Percentiles rank a stretch among this genome's conserved stretches.
Conservation (phyloP, 2,329 filamentous ascomycete genomes). For the Botrytis elliptica region DNA sequence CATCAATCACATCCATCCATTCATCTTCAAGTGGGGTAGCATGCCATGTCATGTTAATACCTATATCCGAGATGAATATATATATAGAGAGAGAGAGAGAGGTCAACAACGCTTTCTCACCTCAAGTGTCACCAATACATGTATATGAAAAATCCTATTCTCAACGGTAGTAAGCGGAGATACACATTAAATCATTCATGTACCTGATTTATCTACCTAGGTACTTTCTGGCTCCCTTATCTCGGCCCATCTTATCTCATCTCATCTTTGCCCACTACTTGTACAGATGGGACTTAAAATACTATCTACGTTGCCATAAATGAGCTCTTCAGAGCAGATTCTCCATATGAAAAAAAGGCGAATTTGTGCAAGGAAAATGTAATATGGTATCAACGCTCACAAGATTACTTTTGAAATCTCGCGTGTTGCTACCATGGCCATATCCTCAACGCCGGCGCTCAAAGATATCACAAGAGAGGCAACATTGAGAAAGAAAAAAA, state of each 20-base stretch:
- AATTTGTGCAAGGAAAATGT: constrained; percentile 17
- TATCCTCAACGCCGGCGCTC: constrained; percentile 35
- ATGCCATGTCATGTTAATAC: neutral
- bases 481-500: constrained; percentile 16
- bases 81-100: neutral
- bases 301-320: constrained; percentile 1
- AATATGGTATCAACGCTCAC: constrained; percentile 26
- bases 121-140: neutral
- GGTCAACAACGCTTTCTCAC: neutral
- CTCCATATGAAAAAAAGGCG: constrained; percentile 19
- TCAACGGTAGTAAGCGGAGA: neutral
- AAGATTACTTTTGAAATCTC: constrained; percentile 19
- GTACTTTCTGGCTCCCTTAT: neutral
- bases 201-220: neutral
- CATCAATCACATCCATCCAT: neutral
- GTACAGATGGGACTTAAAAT: constrained; percentile 6
- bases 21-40: neutral
- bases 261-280: neutral
- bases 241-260: neutral
- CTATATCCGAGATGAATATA: neutral
- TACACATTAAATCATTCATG: neutral
- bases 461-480: constrained; percentile 24
- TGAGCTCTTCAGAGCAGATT: neutral
- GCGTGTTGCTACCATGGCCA: constrained; percentile 12
- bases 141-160: too few species aligned